phyloP scores from a whole-genome alignment of 75 land plant genomes.

The Pinus taeda region DNA sequence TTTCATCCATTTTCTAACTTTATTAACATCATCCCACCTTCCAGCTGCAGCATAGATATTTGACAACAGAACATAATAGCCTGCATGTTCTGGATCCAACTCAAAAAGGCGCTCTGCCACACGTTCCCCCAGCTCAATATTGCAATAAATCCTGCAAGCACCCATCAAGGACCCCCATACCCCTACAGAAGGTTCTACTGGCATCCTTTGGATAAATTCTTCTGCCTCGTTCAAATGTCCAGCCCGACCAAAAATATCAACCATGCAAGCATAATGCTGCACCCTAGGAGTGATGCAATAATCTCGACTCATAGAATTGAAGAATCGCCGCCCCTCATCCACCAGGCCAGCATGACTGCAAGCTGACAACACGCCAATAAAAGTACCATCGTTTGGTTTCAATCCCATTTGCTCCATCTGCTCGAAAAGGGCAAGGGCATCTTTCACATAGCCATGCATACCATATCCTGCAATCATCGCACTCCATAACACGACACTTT shows the following conservation, averaged over 20 bases:
- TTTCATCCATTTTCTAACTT: no score
- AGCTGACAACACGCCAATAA: slow-evolving; percentile 29
- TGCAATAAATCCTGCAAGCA: no score
- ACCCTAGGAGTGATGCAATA: slow-evolving; percentile 26
- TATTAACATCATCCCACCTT: no score
- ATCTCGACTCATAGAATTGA: slow-evolving; percentile 19
- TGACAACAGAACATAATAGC: no score
- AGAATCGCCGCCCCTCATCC: slow-evolving; percentile 17
- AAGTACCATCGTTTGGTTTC: slow-evolving; percentile 24
- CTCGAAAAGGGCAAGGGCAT: slow-evolving; percentile 27
- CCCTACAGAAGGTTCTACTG: slow-evolving; percentile 27
- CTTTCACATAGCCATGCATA: slow-evolving; percentile 22
- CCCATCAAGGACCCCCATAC: slow-evolving; percentile 38
- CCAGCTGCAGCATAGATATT: no score
- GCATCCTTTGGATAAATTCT: slow-evolving; percentile 38
- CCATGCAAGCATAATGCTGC: slow-evolving; percentile 44
- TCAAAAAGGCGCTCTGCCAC: no score
- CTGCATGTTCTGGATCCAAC: no score
- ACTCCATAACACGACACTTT: slow-evolving; percentile 51
- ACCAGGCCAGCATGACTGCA: slow-evolving; percentile 33
- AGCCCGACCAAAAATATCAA: slow-evolving; percentile 43
- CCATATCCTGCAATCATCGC: slow-evolving; percentile 38
- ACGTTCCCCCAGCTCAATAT: no score
- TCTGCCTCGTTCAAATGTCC: slow-evolving; percentile 35
- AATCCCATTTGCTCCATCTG: slow-evolving; percentile 16